These are phyloP conservation scores for Boletellus deceptivus DNA, from an alignment of 1,284 basidiomycete genomes.

Conservation along the genomic window DNA sequence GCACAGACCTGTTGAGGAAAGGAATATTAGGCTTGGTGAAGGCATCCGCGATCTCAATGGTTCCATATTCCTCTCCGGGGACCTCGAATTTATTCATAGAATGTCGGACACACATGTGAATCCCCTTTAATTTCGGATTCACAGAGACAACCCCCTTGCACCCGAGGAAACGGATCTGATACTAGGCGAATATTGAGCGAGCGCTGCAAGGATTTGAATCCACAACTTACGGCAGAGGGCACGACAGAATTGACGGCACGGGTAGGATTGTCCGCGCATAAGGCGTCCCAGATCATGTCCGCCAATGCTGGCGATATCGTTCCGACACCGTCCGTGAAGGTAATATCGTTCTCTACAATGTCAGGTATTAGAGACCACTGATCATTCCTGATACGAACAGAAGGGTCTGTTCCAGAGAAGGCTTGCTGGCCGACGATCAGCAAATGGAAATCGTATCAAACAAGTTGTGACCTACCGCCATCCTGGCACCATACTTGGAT, in stretches of 20 bases:
- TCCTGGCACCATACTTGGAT: constrained; percentile 75
- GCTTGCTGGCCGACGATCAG: constrained; percentile 49
- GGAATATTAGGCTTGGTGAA: constrained; percentile 56
- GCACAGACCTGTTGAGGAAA: constrained; percentile 60
- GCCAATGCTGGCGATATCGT: constrained; percentile 65
- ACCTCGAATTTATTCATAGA: constrained; percentile 77
- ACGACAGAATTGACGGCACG: constrained; percentile 35
- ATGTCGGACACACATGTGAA: constrained; percentile 59
- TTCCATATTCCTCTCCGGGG: constrained; percentile 43
- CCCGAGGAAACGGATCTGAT: constrained; percentile 75
- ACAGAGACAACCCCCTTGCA: constrained; percentile 75
- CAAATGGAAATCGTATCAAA: neutral
- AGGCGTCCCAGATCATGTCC: constrained; percentile 52
- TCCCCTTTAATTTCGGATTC: constrained; percentile 49
- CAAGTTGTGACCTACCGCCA: constrained; percentile 43
- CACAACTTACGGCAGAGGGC: constrained; percentile 57
- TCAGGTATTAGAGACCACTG: constrained; percentile 64
- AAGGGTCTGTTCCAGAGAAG: constrained; percentile 76
- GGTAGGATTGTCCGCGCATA: constrained; percentile 46
- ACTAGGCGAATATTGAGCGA: constrained; percentile 37
- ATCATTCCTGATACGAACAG: constrained; percentile 50
- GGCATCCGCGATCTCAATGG: constrained; percentile 68
- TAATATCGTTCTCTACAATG: constrained; percentile 42
- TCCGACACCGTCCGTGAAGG: constrained; percentile 76
- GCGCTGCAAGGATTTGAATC: neutral